Evolutionary conservation across 371 early-diverging fungal genomes (phyloP).

Genomic region (Actinomortierella wolfii): DNA sequence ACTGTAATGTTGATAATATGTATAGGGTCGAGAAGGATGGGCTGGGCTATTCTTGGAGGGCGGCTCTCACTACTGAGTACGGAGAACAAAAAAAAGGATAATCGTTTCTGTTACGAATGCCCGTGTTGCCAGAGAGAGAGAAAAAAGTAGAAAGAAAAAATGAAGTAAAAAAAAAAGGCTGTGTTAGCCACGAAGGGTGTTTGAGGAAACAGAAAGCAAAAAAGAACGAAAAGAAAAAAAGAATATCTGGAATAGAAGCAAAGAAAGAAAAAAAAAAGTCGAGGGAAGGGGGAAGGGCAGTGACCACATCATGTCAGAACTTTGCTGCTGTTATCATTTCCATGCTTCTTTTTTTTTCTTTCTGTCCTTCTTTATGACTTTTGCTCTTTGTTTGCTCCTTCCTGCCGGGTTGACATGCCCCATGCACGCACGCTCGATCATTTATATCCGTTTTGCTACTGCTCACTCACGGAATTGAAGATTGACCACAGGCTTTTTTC

Average conservation of each 20-base stretch:
- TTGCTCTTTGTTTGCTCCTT: too few relatives aligned
- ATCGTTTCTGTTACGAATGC: not conserved
- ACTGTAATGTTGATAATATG: not conserved
- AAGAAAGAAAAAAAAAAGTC: not conserved
- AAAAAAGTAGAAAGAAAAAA: not conserved
- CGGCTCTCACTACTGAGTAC: not conserved
- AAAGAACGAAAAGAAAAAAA: slow-evolving; percentile 4
- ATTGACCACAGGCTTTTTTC: too few relatives aligned
- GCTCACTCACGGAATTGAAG: too few relatives aligned
- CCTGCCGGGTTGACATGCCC: too few relatives aligned
- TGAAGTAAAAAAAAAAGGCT: not conserved
- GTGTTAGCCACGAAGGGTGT: not conserved
- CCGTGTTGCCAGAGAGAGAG: slow-evolving; percentile 3
- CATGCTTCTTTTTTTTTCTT: too few relatives aligned
- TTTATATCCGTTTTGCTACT: too few relatives aligned
- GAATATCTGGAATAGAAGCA: slow-evolving; percentile 1
- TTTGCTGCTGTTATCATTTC: too few relatives aligned
- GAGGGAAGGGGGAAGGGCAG: not conserved
- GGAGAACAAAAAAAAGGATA: slow-evolving; percentile 1
- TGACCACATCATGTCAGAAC: not conserved
- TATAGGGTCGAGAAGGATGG: not conserved
- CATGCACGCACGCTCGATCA: too few relatives aligned
- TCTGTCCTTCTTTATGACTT: too few relatives aligned
- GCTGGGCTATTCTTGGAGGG: not conserved
- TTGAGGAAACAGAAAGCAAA: not conserved